Evolutionary conservation across 768 basidiomycete species (phyloP).

Genomic region (Pholiota conissans): DNA sequence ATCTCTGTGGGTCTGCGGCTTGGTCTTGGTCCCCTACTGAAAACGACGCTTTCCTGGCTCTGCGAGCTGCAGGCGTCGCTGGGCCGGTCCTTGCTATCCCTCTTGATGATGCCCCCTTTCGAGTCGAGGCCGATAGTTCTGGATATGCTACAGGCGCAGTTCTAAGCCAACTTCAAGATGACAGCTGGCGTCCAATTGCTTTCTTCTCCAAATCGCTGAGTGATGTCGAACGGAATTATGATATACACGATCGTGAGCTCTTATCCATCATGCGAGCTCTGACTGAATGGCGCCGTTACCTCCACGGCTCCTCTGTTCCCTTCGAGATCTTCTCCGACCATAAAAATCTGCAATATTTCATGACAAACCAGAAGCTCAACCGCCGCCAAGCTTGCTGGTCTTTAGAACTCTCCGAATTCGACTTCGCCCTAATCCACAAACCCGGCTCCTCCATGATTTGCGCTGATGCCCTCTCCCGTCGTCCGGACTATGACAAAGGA

Average conservation of each 20-base stretch:
- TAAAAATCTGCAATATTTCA: constrained; percentile 29
- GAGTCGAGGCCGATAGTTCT: constrained; percentile 33
- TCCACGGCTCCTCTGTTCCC: constrained; percentile 13
- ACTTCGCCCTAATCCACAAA: constrained; percentile 26
- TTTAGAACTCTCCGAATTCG: constrained; percentile 29
- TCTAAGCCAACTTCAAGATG: constrained; percentile 25
- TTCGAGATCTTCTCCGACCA: constrained; percentile 20
- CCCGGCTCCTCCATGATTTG: constrained; percentile 22
- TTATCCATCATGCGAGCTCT: constrained; percentile 40
- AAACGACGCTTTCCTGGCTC: not conserved
- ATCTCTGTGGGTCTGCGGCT: constrained; percentile 4
- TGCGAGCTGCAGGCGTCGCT: not conserved
- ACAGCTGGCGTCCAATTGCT: constrained; percentile 31
- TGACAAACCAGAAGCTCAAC: constrained; percentile 37
- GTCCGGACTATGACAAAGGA: constrained; percentile 19
- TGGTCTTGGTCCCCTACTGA: not conserved
- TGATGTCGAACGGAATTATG: constrained; percentile 31
- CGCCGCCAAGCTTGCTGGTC: constrained; percentile 42
- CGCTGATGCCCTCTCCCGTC: constrained; percentile 25
- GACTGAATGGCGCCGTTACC: constrained; percentile 28
- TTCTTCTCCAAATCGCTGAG: constrained; percentile 30
- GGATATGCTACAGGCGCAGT: constrained; percentile 40
- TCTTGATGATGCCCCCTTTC: constrained; percentile 13
- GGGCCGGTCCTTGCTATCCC: constrained; percentile 24
- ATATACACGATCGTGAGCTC: constrained; percentile 43